These are phyloP conservation scores for Physcomitrellopsis africana DNA, from an alignment of 225 moss, liverwort and hornwort species.

Conservation along the genomic window DNA sequence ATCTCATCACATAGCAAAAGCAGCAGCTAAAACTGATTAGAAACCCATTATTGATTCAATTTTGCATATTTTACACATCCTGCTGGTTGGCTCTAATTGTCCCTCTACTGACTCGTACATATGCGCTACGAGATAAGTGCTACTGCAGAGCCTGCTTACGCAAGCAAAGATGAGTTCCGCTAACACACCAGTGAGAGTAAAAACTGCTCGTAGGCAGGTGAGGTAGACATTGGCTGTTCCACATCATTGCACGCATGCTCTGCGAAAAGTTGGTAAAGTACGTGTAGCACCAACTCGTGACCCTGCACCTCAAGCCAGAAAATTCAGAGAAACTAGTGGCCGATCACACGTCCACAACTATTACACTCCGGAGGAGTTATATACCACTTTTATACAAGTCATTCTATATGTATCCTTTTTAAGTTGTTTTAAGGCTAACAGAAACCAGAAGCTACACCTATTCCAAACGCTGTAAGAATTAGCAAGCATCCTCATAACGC, in stretches of 20 bases:
- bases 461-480: constrained; percentile 15
- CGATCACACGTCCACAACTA: constrained; percentile 21
- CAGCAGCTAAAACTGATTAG: not conserved
- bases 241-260: constrained; percentile 69
- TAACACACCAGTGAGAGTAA: constrained; percentile 79
- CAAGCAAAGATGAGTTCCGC: constrained; percentile 5
- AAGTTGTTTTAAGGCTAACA: not conserved
- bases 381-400: constrained; percentile 12
- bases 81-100: not conserved
- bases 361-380: not conserved
- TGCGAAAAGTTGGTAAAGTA: constrained; percentile 92
- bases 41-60: not conserved
- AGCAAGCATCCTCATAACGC: constrained; percentile 8
- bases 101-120: not conserved
- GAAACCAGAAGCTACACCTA: constrained; percentile 17
- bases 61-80: not conserved
- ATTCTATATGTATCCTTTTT: constrained; percentile 12
- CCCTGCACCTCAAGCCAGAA: constrained; percentile 61
- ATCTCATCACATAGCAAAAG: not conserved
- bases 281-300: constrained; percentile 96
- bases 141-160: no score
- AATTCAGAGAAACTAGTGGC: constrained; percentile 22
- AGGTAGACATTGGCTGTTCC: constrained; percentile 58
- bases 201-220: constrained; percentile 86
- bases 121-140: no score